These are phyloP conservation scores for Pseudofabraea citricarpa DNA, from an alignment of 2,329 filamentous ascomycete genomes.

Conservation along the genomic window DNA sequence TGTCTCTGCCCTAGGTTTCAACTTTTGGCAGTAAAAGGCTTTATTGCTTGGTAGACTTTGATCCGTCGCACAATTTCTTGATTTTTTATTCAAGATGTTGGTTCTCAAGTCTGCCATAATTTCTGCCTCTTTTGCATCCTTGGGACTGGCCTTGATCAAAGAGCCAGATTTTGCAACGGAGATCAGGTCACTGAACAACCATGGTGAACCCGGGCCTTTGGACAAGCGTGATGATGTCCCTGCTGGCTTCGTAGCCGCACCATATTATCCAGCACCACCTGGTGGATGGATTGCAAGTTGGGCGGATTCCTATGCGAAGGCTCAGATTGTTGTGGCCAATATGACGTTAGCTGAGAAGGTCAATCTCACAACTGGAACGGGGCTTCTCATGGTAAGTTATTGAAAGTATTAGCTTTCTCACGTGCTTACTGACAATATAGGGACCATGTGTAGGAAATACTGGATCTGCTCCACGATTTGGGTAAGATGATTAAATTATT, in stretches of 20 bases:
- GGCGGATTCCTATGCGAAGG: constrained; percentile 66
- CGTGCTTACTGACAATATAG: constrained; percentile 1
- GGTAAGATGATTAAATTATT: background rate
- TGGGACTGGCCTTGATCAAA: too few relatives aligned
- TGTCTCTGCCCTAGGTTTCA: too few relatives aligned
- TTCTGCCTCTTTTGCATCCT: too few relatives aligned
- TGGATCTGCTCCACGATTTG: constrained; percentile 57
- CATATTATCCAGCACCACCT: constrained; percentile 23
- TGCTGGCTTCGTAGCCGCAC: constrained; percentile 5
- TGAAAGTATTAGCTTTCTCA: background rate
- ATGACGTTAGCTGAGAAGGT: constrained; percentile 82
- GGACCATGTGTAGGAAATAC: constrained; percentile 71
- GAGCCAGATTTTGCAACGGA: too few relatives aligned
- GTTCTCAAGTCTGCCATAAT: too few relatives aligned
- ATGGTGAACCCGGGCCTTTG: too few relatives aligned
- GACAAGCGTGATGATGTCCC: constrained; percentile 5
- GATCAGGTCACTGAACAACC: too few relatives aligned
- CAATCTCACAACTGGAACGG: constrained; percentile 69
- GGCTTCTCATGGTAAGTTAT: constrained; percentile 57
- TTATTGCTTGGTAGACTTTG: too few relatives aligned
- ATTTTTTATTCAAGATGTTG: too few relatives aligned
- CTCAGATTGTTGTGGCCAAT: constrained; percentile 60
- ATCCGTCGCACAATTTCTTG: too few relatives aligned
- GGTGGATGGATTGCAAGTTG: constrained; percentile 57
- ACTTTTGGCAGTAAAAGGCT: too few relatives aligned